Evolutionary conservation across 768 basidiomycete genomes (phyloP), one percentile per base, ranked within the genome.

Genomic region (Trametopsis cervina): DNA sequence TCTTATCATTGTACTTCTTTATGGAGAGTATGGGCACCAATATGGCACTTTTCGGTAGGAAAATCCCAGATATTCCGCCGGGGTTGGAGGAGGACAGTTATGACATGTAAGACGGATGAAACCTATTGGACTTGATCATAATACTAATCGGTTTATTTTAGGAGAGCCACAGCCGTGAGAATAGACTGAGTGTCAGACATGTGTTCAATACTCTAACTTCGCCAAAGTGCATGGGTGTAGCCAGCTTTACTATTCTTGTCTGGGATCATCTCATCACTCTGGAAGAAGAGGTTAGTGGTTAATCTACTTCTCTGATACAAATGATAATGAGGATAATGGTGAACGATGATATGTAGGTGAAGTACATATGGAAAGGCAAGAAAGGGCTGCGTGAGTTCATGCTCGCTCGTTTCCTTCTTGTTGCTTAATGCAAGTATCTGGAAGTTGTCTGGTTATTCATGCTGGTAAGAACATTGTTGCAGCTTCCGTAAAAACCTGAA

Each of bases 181-280:
- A 15, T n/a, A 3, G n/a, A n/a, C n/a, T 24, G 12, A 36, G 18
- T 3, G 12, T 5, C 13, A 23, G 10, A 25, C 15, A 24, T 15
- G 5, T 6, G 13, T 24, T 3, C 5, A n/a, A 15, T 13, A 2
- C 18, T 4, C 3, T 18, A 21, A 23, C 22, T n/a, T n/a, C n/a
- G n/a, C n/a, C n/a, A n/a, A n/a, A 82, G 78, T 73, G 68, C 46
- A 67, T 81, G 26, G 79, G 75, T 11, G 61, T 81, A 26, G 69
- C 69, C 10, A 72, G 75, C 52, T 76, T 76, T 54, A 70, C 71
- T 1, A 56, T 75, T 12, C 64, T 82, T 10, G 49, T 81, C 12
- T 81, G 75, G 73, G 78, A 80, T 52, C 78, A 80, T 50, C 52
- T 78, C 22, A 67, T 78, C 50, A 77, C 78, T 0, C 73, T 80